These are phyloP conservation scores for Dipodascus albidus DNA, from an alignment of 805 yeast species.

Conservation along the genomic window DNA sequence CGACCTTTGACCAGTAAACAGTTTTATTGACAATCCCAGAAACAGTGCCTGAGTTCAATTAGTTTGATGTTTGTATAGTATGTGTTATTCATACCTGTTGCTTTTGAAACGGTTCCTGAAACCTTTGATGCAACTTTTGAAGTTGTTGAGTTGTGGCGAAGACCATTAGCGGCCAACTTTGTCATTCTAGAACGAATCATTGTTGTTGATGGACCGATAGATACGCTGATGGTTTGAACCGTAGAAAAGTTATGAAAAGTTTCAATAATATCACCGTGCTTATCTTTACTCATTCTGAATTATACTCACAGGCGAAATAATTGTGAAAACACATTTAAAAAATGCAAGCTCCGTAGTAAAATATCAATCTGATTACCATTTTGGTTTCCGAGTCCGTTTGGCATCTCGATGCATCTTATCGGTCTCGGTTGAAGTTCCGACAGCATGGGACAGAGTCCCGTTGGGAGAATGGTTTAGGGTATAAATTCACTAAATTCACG, in stretches of 20 bases:
- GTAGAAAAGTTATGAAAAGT: not conserved
- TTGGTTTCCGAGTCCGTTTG: not conserved
- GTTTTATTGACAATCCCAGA: constrained; percentile 38
- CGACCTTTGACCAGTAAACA: constrained; percentile 68
- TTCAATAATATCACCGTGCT: not conserved
- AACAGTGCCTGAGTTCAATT: constrained; percentile 7
- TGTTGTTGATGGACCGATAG: no score
- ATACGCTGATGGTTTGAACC: not conserved
- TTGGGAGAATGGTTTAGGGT: not conserved
- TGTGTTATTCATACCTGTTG: constrained; percentile 26
- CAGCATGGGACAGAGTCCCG: not conserved
- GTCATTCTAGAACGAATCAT: not conserved
- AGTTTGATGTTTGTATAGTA: not conserved
- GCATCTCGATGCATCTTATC: not conserved
- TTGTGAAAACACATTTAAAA: no score
- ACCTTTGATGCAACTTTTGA: constrained; percentile 19
- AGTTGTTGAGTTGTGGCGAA: constrained; percentile 29
- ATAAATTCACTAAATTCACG: not conserved
- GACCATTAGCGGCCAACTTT: constrained; percentile 4
- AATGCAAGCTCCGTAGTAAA: not conserved
- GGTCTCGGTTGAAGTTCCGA: not conserved
- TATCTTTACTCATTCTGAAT: not conserved
- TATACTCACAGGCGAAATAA: no score
- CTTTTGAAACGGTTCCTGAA: constrained; percentile 19
- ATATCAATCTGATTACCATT: not conserved